Percentiles rank a stretch among this genome's conserved stretches.
These are phyloP conservation scores for Xylaria arbuscula DNA, from an alignment of 2,329 filamentous ascomycete species.

Conservation along the genomic window DNA sequence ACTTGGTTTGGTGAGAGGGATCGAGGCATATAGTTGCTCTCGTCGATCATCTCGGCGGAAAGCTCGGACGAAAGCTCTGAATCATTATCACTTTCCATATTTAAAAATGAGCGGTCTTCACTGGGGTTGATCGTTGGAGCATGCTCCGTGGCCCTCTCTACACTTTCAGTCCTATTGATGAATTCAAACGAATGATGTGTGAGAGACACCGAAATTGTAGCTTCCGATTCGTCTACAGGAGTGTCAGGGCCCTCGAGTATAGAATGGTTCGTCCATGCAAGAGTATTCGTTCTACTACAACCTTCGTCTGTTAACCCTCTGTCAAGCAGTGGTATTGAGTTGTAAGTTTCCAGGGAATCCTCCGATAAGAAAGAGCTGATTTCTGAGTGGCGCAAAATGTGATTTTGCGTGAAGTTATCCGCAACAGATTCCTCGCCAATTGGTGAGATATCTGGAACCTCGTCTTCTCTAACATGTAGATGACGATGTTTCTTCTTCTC, in stretches of 20 bases:
- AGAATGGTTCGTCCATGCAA: conserved; percentile 67
- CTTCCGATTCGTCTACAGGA: conserved; percentile 44
- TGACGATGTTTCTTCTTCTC: conserved; percentile 61
- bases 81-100: conserved; percentile 59
- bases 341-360: conserved; percentile 78
- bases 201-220: conserved; percentile 49
- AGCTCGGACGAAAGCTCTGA: conserved; percentile 73
- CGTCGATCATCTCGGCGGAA: conserved; percentile 61
- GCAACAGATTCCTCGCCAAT: conserved; percentile 42
- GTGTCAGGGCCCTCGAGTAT: conserved; percentile 62
- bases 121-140: conserved; percentile 44
- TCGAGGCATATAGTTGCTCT: conserved; percentile 50
- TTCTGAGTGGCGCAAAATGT: conserved; percentile 50
- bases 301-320: conserved; percentile 68
- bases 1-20: conserved; percentile 45
- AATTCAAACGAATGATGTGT: conserved; percentile 64
- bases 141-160: conserved; percentile 57
- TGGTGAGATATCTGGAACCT: conserved; percentile 49
- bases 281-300: conserved; percentile 54
- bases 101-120: conserved; percentile 46
- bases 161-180: conserved; percentile 64
- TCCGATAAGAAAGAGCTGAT: conserved; percentile 65
- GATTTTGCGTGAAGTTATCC: conserved; percentile 38
- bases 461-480: conserved; percentile 58
- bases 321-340: conserved; percentile 80